Evolutionary conservation across 1,139 yeast species (phyloP), one percentile per base, ranked within the genome.

Genomic region (Magnusiomyces clavatus): DNA sequence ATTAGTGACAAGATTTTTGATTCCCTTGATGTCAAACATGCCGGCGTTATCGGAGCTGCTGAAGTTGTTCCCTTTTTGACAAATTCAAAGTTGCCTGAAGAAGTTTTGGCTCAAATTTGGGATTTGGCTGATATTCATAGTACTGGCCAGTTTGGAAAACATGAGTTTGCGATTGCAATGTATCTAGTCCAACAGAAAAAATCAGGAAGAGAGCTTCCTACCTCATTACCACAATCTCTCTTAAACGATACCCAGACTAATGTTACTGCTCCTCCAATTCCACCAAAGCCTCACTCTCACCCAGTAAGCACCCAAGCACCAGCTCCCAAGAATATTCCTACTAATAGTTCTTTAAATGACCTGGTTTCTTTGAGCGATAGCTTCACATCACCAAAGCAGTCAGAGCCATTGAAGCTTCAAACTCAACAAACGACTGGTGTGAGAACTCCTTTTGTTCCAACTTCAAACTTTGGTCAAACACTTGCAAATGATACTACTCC

Each of bases 111-210:
- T 1, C 74, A 81, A 35, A 82, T 94, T 45, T 94, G 99, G 99
- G 97, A 92, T 67, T 75, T 92, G 62, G 82, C 97, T 6, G 97
- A 94, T 67, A 77, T 89, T 56, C 86, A 87, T 61, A 88, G 89
- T 67, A 81, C 89, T 46, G 97, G 97, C 38, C 77, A 78, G 49
- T 87, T 94, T 63, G 77, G 87, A 43, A 82, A 78, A 63, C 73
- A 80, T 57, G 98, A 92, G 67, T 92, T 94, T 68, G 82, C 95
- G 1, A 85, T 92, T 64, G 97, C 98, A 13, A 85, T 92, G 85
- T 92, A 84, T 65, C 77, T 92, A 61, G 94, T 92, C 12, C 95
- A 89, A 68, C 87, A 83, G 68, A 84, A 80, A 61, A 74, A 89
- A 55, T 77, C 86, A 1, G 97, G 97, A 16, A 75, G 76, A 44